A percentile compares a stretch with the other conserved stretches of the same genome.
These are phyloP conservation scores for Backusella liffmaniae DNA, from an alignment of 192 early-diverging fungal genomes.

Conservation along the genomic window DNA sequence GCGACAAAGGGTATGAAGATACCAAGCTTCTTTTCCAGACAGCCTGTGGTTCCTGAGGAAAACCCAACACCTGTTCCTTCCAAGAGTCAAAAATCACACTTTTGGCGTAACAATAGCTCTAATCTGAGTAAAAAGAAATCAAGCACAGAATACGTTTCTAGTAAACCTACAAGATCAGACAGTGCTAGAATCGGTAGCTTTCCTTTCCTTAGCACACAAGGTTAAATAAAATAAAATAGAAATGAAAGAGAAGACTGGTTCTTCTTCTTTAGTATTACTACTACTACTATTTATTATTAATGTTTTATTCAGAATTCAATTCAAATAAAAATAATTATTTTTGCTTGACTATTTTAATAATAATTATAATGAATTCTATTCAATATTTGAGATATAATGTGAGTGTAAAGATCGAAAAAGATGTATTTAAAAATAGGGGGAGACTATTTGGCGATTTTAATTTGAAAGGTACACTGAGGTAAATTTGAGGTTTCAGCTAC, in stretches of 20 bases:
- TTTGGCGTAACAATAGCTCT: conserved; percentile 4
- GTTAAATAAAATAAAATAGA: not conserved
- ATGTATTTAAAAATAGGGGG: too few species aligned
- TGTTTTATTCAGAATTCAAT: not conserved
- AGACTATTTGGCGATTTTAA: conserved; percentile 62
- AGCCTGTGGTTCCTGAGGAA: not conserved
- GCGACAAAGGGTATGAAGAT: not conserved
- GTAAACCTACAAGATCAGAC: conserved; percentile 6
- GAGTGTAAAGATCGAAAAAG: not conserved
- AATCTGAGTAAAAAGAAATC: not conserved
- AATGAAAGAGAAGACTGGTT: not conserved
- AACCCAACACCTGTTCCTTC: not conserved
- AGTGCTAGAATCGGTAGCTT: not conserved
- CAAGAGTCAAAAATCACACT: not conserved
- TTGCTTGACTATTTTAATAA: not conserved
- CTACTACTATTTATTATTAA: too few species aligned
- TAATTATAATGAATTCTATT: not conserved
- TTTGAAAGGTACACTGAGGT: conserved; percentile 85
- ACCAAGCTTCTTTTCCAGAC: not conserved
- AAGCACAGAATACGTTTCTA: not conserved
- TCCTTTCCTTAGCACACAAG: not conserved
- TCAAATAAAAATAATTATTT: not conserved
- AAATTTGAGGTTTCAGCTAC: conserved; percentile 82
- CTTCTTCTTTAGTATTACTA: not conserved
- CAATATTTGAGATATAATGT: not conserved